Percentiles rank a stretch among this genome's conserved stretches.
Conservation (phyloP, 371 early-diverging fungal genomes). For the Smittium culicis region DNA sequence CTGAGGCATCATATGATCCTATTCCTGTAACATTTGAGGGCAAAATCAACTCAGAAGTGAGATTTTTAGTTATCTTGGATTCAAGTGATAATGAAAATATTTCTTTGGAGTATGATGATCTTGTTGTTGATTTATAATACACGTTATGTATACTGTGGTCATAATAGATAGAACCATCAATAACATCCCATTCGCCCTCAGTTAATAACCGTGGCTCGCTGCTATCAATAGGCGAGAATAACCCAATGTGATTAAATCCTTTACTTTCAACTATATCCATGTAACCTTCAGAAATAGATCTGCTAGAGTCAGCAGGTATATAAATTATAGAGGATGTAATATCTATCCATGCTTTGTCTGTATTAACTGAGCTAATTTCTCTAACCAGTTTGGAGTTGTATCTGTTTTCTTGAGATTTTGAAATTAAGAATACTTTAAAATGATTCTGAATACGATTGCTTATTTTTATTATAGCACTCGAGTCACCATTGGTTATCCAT, state of each 20-base stretch:
- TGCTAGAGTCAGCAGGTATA: slow-evolving; percentile 22
- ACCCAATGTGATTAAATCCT: slow-evolving; percentile 65
- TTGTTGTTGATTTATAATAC: slow-evolving; percentile 57
- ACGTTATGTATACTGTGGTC: slow-evolving; percentile 41
- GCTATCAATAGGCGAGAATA: slow-evolving; percentile 39
- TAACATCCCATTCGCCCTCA: slow-evolving; percentile 71
- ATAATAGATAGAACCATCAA: slow-evolving; percentile 42
- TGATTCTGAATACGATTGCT: slow-evolving; percentile 84
- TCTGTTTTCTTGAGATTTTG: slow-evolving; percentile 14
- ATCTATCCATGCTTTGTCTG: slow-evolving; percentile 64
- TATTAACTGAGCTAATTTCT: slow-evolving; percentile 27
- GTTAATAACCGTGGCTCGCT: slow-evolving; percentile 55
- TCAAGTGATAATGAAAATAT: not conserved
- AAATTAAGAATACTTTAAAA: slow-evolving; percentile 31
- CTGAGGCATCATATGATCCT: slow-evolving; percentile 42
- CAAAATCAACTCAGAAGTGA: not conserved
- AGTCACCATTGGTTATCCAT: slow-evolving; percentile 57
- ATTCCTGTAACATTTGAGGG: slow-evolving; percentile 7
- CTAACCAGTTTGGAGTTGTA: slow-evolving; percentile 37
- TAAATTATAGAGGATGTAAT: slow-evolving; percentile 22
- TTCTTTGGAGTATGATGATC: slow-evolving; percentile 27
- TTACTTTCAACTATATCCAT: slow-evolving; percentile 61
- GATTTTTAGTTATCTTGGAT: not conserved
- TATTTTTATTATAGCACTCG: slow-evolving; percentile 54
- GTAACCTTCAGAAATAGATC: slow-evolving; percentile 41